Conservation (phyloP, 768 basidiomycete genomes). For the Calvatia gigantea region DNA sequence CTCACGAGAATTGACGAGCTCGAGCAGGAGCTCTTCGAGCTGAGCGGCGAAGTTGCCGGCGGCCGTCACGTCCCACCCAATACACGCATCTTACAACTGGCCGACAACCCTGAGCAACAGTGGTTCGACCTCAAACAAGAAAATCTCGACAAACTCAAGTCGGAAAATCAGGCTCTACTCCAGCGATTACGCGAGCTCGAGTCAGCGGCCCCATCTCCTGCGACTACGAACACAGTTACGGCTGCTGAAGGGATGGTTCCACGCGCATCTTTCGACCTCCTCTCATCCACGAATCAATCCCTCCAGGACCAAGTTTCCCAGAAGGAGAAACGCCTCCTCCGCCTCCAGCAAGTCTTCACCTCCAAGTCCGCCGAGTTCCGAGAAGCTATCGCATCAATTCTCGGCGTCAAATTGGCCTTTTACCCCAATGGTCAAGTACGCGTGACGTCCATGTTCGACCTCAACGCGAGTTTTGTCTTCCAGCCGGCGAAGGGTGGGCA, state of each 20-base stretch:
- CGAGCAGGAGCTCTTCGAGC: constrained; percentile 76
- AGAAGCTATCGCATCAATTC: constrained; percentile 83
- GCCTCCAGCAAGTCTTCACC: constrained; percentile 82
- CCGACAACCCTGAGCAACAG: constrained; percentile 78
- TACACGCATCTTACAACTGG: constrained; percentile 63
- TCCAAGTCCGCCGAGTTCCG: constrained; percentile 89
- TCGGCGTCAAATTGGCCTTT: constrained; percentile 90
- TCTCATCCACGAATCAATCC: constrained; percentile 65
- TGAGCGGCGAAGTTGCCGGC: constrained; percentile 70
- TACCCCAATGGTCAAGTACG: constrained; percentile 88
- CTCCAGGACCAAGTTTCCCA: constrained; percentile 62
- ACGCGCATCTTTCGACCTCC: constrained; percentile 73
- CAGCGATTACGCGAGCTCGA: constrained; percentile 63
- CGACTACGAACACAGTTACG: not conserved
- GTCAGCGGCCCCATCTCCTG: not conserved
- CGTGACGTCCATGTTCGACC: constrained; percentile 88
- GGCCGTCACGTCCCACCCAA: constrained; percentile 75
- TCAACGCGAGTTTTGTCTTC: constrained; percentile 85
- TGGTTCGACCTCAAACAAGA: constrained; percentile 76
- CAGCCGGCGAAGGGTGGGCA: constrained; percentile 44
- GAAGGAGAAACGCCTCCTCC: constrained; percentile 77
- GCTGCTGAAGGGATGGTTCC: constrained; percentile 53
- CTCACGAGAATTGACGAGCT: constrained; percentile 61
- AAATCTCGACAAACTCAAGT: constrained; percentile 69
- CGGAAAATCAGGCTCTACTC: constrained; percentile 83